Percentiles rank a stretch among this genome's conserved stretches.
These are phyloP conservation scores for Eragrostis curvula DNA, from an alignment of 176 grass and related monocot genomes.

Conservation along the genomic window DNA sequence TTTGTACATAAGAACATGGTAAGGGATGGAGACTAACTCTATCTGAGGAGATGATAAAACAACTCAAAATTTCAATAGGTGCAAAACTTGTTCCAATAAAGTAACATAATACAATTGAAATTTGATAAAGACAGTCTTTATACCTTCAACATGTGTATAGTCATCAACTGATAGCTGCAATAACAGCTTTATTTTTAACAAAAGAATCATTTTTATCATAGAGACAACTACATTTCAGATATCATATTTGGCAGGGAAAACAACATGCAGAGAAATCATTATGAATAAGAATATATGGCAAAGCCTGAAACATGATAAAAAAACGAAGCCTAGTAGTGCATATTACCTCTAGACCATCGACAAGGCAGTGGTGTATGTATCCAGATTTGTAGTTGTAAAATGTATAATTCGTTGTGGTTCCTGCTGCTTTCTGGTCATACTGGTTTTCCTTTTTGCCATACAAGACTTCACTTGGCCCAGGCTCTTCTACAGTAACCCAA, in stretches of 20 bases:
- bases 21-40: background rate
- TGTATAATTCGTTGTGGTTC: slow-evolving; percentile 77
- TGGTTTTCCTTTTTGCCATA: slow-evolving; percentile 66
- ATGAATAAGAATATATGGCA: slow-evolving; percentile 18
- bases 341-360: slow-evolving; percentile 77
- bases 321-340: background rate
- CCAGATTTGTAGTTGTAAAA: slow-evolving; percentile 96
- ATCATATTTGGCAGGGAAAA: background rate
- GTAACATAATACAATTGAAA: background rate
- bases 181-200: slow-evolving; percentile 9
- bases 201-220: slow-evolving; percentile 19
- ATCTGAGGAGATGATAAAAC: background rate
- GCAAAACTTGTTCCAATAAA: slow-evolving; percentile 17
- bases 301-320: slow-evolving; percentile 24
- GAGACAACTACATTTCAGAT: background rate
- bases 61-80: slow-evolving; percentile 13
- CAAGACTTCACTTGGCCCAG: slow-evolving; percentile 67
- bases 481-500: slow-evolving; percentile 78
- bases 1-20: slow-evolving; percentile 18
- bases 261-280: slow-evolving; percentile 8
- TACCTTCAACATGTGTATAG: background rate
- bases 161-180: background rate
- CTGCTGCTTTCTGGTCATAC: slow-evolving; percentile 72
- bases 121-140: background rate
- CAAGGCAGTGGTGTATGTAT: slow-evolving; percentile 92